phyloP scores from a whole-genome alignment of 2,329 filamentous ascomycete genomes.

The Paecilomyces fulvus region DNA sequence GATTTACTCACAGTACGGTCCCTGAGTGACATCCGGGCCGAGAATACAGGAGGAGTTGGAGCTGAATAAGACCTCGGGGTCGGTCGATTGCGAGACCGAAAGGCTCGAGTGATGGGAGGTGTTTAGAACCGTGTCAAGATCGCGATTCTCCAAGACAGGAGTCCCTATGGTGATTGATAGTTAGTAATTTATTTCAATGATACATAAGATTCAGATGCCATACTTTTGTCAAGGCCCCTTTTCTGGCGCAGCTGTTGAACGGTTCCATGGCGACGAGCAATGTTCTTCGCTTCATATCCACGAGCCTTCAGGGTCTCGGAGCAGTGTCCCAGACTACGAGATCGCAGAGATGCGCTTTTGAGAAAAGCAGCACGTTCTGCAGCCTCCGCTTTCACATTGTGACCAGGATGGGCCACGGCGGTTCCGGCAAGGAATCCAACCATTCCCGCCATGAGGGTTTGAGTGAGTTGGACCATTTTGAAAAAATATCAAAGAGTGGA shows the following conservation, averaged over 20 bases:
- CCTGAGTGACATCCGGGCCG: constrained; percentile 46
- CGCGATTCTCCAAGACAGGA: constrained; percentile 24
- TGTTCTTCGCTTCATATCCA: constrained; percentile 37
- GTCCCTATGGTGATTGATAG: constrained; percentile 5
- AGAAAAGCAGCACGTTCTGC: constrained; percentile 43
- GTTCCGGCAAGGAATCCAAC: constrained; percentile 15
- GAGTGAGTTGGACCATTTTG: constrained; percentile 13
- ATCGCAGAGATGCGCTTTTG: constrained; percentile 26
- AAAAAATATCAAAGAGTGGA: background rate
- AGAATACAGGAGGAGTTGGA: constrained; percentile 38
- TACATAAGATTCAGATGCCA: background rate
- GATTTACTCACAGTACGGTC: constrained; percentile 41
- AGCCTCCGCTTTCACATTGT: constrained; percentile 42
- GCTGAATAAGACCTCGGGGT: constrained; percentile 19
- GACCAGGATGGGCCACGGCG: constrained; percentile 40
- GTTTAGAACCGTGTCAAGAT: constrained; percentile 25
- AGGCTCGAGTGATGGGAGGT: constrained; percentile 33
- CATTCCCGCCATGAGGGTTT: constrained; percentile 15
- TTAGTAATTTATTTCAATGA: background rate
- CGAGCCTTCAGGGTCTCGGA: constrained; percentile 39
- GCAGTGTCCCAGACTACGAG: constrained; percentile 41
- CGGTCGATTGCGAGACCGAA: constrained; percentile 13
- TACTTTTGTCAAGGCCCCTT: constrained; percentile 25
- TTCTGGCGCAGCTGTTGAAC: constrained; percentile 37
- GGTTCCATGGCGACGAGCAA: constrained; percentile 37